These are phyloP conservation scores for Lotus japonicus DNA, from an alignment of 306 rosid species.

Conservation along the genomic window DNA sequence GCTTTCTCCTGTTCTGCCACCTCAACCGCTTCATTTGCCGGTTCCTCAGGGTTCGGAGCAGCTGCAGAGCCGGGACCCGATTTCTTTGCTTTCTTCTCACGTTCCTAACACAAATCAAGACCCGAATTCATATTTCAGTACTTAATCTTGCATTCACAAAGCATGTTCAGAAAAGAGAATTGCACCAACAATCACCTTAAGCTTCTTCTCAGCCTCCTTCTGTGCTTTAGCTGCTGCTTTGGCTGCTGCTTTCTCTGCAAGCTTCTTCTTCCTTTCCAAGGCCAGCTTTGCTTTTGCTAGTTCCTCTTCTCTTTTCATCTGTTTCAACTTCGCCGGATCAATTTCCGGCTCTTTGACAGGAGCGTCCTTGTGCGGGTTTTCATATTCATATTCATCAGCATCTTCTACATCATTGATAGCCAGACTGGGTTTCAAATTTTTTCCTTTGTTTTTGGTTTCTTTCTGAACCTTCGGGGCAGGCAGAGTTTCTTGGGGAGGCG, in stretches of 20 bases:
- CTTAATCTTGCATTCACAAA: not conserved
- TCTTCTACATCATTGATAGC: constrained; percentile 33
- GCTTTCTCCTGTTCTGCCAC: constrained; percentile 42
- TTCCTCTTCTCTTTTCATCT: constrained; percentile 78
- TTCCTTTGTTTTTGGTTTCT: constrained; percentile 46
- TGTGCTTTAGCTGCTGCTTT: constrained; percentile 65
- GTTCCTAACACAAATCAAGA: constrained; percentile 43
- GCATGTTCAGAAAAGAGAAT: not conserved
- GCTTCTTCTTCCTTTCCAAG: constrained; percentile 79
- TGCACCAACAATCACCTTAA: constrained; percentile 42
- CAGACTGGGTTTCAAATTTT: constrained; percentile 21
- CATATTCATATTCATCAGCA: constrained; percentile 38
- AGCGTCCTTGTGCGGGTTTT: constrained; percentile 32
- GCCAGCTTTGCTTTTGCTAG: constrained; percentile 70
- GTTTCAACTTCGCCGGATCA: constrained; percentile 65
- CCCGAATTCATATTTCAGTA: not conserved
- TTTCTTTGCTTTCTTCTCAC: constrained; percentile 79
- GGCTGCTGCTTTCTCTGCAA: constrained; percentile 70
- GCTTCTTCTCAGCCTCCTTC: constrained; percentile 80
- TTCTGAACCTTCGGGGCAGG: constrained; percentile 47
- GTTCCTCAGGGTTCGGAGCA: constrained; percentile 38
- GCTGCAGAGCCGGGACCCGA: constrained; percentile 30
- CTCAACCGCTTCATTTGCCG: constrained; percentile 27
- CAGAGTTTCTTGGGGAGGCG: constrained; percentile 30
- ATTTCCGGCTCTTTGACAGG: constrained; percentile 37